These are phyloP conservation scores for Dissophora ornata DNA, from an alignment of 192 early-diverging fungal species.

Conservation along the genomic window DNA sequence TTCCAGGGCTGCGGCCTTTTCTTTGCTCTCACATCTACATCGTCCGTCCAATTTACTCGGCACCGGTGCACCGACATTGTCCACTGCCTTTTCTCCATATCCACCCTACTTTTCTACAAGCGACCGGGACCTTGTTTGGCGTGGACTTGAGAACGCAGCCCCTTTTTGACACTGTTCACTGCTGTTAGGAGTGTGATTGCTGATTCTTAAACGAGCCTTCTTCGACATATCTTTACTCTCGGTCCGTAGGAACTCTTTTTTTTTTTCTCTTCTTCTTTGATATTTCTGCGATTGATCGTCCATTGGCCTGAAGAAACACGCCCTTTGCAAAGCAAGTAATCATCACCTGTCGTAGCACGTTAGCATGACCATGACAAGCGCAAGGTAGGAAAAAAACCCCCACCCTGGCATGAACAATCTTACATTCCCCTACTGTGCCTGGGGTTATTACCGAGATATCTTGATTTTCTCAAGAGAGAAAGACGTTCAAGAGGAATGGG, in stretches of 20 bases:
- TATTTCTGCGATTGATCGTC: no score
- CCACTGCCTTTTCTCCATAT: no score
- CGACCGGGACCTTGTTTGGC: neutral
- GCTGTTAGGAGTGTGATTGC: neutral
- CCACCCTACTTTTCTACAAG: no score
- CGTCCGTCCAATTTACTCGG: no score
- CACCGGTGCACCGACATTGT: no score
- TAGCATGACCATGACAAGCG: slow-evolving; percentile 31
- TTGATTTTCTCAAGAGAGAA: no score
- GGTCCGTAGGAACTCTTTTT: neutral
- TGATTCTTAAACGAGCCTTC: slow-evolving; percentile 4
- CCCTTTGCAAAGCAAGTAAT: no score
- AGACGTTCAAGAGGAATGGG: no score
- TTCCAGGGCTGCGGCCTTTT: no score
- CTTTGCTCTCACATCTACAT: no score
- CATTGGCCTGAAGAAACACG: neutral
- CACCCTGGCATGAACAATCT: neutral
- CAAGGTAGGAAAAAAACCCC: slow-evolving; percentile 28
- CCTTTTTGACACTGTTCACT: neutral
- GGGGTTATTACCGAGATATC: no score
- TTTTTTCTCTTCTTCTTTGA: neutral
- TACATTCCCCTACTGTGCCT: no score
- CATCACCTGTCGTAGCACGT: neutral
- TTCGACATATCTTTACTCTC: neutral
- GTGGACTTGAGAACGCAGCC: neutral